A percentile compares a stretch with the other conserved stretches of the same genome.
Evolutionary conservation across 1,284 basidiomycete species (phyloP).

Genomic region (Cronartium quercuum): DNA sequence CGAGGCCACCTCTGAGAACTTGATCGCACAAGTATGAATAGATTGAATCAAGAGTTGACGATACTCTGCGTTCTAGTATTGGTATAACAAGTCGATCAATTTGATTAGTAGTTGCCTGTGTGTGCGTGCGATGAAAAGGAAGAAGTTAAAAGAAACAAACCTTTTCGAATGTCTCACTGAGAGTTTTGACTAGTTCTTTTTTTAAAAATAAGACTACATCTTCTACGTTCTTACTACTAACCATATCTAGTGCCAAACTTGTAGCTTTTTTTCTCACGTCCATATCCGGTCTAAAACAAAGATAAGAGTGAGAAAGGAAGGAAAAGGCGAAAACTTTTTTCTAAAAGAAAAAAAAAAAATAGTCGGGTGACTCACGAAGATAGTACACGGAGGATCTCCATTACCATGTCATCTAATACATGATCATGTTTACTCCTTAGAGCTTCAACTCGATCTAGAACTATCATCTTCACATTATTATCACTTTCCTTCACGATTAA

Average conservation of each 20-base stretch:
- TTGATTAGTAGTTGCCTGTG: not conserved
- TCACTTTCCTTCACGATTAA: slow-evolving; percentile 92
- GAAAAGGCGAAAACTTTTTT: too few relatives aligned
- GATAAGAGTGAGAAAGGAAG: not conserved
- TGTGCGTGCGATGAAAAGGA: not conserved
- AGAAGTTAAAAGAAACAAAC: slow-evolving; percentile 1
- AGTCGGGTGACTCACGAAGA: slow-evolving; percentile 48
- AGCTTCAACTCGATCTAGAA: slow-evolving; percentile 81
- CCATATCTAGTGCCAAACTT: slow-evolving; percentile 84
- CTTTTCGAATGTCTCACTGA: slow-evolving; percentile 54
- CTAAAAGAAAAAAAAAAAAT: not conserved
- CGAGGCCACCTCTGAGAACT: slow-evolving; percentile 95
- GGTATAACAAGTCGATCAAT: not conserved
- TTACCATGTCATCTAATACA: slow-evolving; percentile 83
- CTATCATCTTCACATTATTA: slow-evolving; percentile 99
- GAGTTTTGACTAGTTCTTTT: slow-evolving; percentile 91
- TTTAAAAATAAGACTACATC: slow-evolving; percentile 94
- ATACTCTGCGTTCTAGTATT: slow-evolving; percentile 62
- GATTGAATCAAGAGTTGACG: slow-evolving; percentile 94
- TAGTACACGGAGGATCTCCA: slow-evolving; percentile 90
- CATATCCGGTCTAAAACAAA: slow-evolving; percentile 69
- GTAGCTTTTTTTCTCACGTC: slow-evolving; percentile 93
- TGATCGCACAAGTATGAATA: slow-evolving; percentile 93
- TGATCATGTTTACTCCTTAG: slow-evolving; percentile 82
- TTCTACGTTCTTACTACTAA: slow-evolving; percentile 91